phyloP scores from a whole-genome alignment of 1,139 yeast species.

The Yamadazyma membranifaciens region DNA sequence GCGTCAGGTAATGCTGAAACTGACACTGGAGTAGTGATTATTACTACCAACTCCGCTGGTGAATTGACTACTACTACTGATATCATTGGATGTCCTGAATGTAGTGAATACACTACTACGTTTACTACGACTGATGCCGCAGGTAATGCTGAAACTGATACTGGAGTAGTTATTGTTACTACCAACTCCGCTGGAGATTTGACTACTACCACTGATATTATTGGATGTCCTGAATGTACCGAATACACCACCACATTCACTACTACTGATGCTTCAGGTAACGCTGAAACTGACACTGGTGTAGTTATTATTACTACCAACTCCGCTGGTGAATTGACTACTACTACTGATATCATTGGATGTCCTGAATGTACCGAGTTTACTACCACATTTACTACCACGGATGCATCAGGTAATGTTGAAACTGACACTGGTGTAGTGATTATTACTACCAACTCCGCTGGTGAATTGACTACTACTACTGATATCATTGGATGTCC shows the following conservation, averaged over 20 bases:
- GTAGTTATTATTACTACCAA: conserved; percentile 13
- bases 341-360: conserved; percentile 4
- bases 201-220: conserved; percentile 5
- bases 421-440: conserved; percentile 12
- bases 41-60: conserved; percentile 4
- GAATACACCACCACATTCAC: too few species aligned
- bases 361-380: too few species aligned
- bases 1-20: background rate
- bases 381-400: too few species aligned
- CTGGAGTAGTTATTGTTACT: conserved; percentile 12
- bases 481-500: conserved; percentile 4
- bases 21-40: conserved; percentile 2
- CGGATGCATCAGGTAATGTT: too few species aligned
- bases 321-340: conserved; percentile 8
- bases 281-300: conserved; percentile 10
- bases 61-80: conserved; percentile 2
- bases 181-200: conserved; percentile 11
- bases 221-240: too few species aligned
- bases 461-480: conserved; percentile 8
- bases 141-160: conserved; percentile 9
- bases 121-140: conserved; percentile 3
- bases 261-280: conserved; percentile 7
- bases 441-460: conserved; percentile 12
- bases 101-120: conserved; percentile 3
- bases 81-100: conserved; percentile 2